Evolutionary conservation across 1,139 yeast species (phyloP).

Genomic region (Suhomyces coccinellae): DNA sequence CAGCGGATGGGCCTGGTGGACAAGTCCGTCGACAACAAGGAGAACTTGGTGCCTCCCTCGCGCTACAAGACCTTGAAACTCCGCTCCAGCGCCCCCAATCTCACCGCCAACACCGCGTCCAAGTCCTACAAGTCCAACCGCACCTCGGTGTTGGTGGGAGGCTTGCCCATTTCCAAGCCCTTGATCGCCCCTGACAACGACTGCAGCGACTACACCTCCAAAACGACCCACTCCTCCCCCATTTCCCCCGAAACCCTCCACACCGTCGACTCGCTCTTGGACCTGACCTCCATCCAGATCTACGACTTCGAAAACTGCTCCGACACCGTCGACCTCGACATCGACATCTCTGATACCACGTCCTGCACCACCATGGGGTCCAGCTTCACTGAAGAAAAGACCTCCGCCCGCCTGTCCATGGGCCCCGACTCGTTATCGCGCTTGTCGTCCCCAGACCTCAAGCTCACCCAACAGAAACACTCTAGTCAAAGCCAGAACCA

Average conservation of each 20-base stretch:
- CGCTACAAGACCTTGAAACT: slow-evolving; percentile 19
- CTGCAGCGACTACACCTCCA: neutral
- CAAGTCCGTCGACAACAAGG: slow-evolving; percentile 9
- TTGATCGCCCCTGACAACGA: slow-evolving; percentile 4
- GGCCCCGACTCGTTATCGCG: neutral
- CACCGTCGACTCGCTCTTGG: slow-evolving; percentile 23
- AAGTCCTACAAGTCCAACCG: slow-evolving; percentile 7
- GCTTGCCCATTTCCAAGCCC: slow-evolving; percentile 10
- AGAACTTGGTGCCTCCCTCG: slow-evolving; percentile 5
- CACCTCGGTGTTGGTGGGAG: slow-evolving; percentile 10
- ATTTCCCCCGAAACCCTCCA: slow-evolving; percentile 16
- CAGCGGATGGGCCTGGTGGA: slow-evolving; percentile 6
- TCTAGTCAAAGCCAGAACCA: slow-evolving; percentile 18
- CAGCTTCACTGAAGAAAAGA: neutral
- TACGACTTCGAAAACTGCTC: slow-evolving; percentile 20
- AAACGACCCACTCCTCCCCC: slow-evolving; percentile 8
- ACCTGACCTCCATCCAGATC: slow-evolving; percentile 24
- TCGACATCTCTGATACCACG: slow-evolving; percentile 8
- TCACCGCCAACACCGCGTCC: too few species aligned
- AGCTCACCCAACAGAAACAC: neutral
- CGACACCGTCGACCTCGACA: slow-evolving; percentile 8
- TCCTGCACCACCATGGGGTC: slow-evolving; percentile 5
- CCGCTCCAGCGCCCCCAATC: slow-evolving; percentile 27
- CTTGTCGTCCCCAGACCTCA: neutral
- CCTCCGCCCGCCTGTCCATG: neutral